These are phyloP conservation scores for Coemansia umbellata DNA, from an alignment of 192 early-diverging fungal species.

Conservation along the genomic window DNA sequence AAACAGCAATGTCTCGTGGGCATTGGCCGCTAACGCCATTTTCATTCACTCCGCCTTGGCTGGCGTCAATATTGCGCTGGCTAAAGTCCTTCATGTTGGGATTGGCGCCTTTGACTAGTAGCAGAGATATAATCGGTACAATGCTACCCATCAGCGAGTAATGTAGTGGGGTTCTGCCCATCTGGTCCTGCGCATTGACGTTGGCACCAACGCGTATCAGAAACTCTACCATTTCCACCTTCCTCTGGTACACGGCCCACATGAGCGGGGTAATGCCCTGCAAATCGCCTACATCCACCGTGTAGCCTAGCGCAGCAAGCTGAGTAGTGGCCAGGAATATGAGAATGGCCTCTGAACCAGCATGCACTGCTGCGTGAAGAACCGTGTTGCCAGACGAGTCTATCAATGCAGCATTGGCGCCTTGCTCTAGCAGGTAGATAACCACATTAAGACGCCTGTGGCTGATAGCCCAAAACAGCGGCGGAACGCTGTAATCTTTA, in stretches of 20 bases:
- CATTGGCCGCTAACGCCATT: constrained; percentile 60
- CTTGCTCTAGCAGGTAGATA: constrained; percentile 65
- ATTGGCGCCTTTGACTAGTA: constrained; percentile 74
- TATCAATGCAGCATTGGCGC: constrained; percentile 66
- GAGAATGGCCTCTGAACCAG: constrained; percentile 71
- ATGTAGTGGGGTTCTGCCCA: constrained; percentile 82
- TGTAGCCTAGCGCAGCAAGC: constrained; percentile 56
- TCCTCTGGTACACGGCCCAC: constrained; percentile 92
- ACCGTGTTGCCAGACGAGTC: constrained; percentile 89
- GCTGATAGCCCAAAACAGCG: constrained; percentile 89
- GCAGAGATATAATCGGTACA: constrained; percentile 54
- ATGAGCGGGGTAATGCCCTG: constrained; percentile 85
- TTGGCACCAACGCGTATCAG: constrained; percentile 68
- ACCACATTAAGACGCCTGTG: constrained; percentile 73
- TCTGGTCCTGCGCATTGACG: constrained; percentile 64
- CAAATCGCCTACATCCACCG: constrained; percentile 63
- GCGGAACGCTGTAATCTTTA: constrained; percentile 76
- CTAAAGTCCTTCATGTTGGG: constrained; percentile 55
- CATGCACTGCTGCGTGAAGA: constrained; percentile 86
- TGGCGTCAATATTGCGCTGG: not conserved
- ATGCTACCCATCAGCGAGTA: constrained; percentile 77
- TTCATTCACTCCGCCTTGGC: constrained; percentile 4
- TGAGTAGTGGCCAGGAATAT: constrained; percentile 68
- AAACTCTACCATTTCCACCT: constrained; percentile 64
- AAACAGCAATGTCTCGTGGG: constrained; percentile 76